Conservation (phyloP, 106 monocot genomes). For the Platanthera zijinensis region DNA sequence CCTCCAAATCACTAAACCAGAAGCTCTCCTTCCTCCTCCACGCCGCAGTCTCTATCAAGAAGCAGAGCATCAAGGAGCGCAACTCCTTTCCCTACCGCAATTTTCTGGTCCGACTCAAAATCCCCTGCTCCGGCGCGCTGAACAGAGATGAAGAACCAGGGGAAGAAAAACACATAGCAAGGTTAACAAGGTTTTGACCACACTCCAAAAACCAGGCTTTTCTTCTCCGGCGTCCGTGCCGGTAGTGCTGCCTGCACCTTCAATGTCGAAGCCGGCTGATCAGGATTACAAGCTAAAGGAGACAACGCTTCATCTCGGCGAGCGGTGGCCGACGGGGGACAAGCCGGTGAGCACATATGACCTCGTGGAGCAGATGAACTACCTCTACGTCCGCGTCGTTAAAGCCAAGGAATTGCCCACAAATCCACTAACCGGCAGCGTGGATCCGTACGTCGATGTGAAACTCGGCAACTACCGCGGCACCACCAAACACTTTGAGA, state of each 20-base stretch:
- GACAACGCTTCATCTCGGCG: conserved; percentile 32
- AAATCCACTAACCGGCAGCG: conserved; percentile 49
- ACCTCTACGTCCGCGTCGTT: conserved; percentile 71
- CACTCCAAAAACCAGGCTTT: conserved; percentile 23
- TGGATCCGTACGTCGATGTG: conserved; percentile 79
- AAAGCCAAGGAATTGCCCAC: conserved; percentile 76
- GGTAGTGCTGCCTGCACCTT: conserved; percentile 9
- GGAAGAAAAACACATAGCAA: conserved; percentile 9
- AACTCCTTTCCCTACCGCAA: conserved; percentile 30
- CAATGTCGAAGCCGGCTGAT: conserved; percentile 7
- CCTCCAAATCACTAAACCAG: conserved; percentile 1
- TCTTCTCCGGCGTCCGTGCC: conserved; percentile 17
- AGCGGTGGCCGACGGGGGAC: conserved; percentile 55
- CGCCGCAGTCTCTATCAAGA: conserved; percentile 11
- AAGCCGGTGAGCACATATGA: conserved; percentile 71
- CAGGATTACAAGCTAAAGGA: conserved; percentile 49
- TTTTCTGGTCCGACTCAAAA: conserved; percentile 38
- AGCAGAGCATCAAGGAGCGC: conserved; percentile 32
- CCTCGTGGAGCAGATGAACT: conserved; percentile 82
- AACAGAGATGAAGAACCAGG: conserved; percentile 32
- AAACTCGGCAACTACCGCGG: conserved; percentile 92
- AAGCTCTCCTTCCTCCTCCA: conserved; percentile 36
- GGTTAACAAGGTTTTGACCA: conserved; percentile 12
- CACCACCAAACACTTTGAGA: conserved; percentile 60
- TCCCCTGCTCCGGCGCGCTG: conserved; percentile 19